Evolutionary conservation across 2,329 filamentous ascomycete genomes (phyloP).

Genomic region (Pezicula neosporulosa): DNA sequence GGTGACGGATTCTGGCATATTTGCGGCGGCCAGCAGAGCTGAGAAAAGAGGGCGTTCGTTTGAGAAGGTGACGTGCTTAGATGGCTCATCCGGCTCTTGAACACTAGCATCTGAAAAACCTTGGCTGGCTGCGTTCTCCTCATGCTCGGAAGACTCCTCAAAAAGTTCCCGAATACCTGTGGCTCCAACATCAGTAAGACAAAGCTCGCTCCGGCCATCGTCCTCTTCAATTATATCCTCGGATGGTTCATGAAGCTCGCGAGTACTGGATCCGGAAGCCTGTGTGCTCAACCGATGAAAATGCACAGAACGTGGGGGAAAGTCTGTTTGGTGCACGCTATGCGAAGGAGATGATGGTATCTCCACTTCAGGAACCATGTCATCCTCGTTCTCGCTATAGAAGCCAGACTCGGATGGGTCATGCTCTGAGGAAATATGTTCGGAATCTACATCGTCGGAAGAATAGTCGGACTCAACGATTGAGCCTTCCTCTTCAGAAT

Average conservation of each 20-base stretch:
- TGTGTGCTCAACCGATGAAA: slow-evolving; percentile 2
- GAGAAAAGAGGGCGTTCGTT: too few species aligned
- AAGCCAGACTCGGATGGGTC: not conserved
- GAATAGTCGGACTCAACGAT: not conserved
- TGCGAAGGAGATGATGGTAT: not conserved
- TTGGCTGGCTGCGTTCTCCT: too few species aligned
- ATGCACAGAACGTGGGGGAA: not conserved
- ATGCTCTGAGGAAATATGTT: not conserved
- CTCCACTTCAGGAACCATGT: not conserved
- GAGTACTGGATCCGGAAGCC: slow-evolving; percentile 6
- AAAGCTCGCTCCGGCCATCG: slow-evolving; percentile 17
- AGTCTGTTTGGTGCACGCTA: too few species aligned
- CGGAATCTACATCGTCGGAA: not conserved
- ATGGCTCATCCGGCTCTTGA: too few species aligned
- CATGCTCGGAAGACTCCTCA: slow-evolving; percentile 8
- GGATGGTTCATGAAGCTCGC: slow-evolving; percentile 1
- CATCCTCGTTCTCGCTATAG: not conserved
- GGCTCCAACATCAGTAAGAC: slow-evolving; percentile 19
- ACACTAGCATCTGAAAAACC: too few species aligned
- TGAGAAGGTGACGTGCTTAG: too few species aligned
- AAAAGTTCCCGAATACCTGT: slow-evolving; percentile 19
- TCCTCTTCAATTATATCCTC: slow-evolving; percentile 7
- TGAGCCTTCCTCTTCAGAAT: not conserved
- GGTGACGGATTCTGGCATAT: not conserved
- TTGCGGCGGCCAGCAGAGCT: not conserved